Base-by-base conservation (phyloP, 2,329 filamentous ascomycete species). In the Epichloe coenophiala region DNA sequence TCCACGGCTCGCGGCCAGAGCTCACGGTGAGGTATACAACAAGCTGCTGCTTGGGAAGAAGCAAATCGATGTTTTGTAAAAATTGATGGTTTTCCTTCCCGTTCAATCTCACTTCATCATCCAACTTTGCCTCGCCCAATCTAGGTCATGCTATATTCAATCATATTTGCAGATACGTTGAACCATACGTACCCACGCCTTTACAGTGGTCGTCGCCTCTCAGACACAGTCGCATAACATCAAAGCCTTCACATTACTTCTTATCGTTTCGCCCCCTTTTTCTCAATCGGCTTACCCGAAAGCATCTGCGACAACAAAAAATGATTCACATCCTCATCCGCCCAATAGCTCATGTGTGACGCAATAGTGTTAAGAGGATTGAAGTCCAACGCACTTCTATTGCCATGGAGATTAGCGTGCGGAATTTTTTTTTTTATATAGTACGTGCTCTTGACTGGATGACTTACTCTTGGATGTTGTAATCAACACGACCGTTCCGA, bases 301-400 rank as follows among this genome's bases (percentile, higher is more conserved):
- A 95, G 71, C 54, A 95, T 71, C 65, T 95, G 89, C 2, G 85
- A 88, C 54, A 94, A 76, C 60, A 96, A 81, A 60, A 96, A 96
- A 67, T 96, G 91, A 58, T 78, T 85, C 37, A 96, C 88, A 63
- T 97, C 91, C 64, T 95, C 91, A 63, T 97, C 91, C 1, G 83
- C 81, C 90, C 91, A 97, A 62, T 97, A 97, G 19, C 80, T 80
- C 64, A 97, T 77, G 67, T 97, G 91, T 49, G 87, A 94, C 11
- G 78, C 79, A 56, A 83, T 81, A 2, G 77, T 80, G 58, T 79
- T 82, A 51, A 80, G 88, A 12, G 95, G 80, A 51, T 93, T 95
- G 63, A 95, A 95, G 64, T 96, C 91, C 55, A 96, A 84, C 4
- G 88, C 84, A 54, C 85, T 86, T 71, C 83, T 88, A 49, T 48